Conservation (phyloP, 805 yeast genomes). For the Starmerella vaccinii region DNA sequence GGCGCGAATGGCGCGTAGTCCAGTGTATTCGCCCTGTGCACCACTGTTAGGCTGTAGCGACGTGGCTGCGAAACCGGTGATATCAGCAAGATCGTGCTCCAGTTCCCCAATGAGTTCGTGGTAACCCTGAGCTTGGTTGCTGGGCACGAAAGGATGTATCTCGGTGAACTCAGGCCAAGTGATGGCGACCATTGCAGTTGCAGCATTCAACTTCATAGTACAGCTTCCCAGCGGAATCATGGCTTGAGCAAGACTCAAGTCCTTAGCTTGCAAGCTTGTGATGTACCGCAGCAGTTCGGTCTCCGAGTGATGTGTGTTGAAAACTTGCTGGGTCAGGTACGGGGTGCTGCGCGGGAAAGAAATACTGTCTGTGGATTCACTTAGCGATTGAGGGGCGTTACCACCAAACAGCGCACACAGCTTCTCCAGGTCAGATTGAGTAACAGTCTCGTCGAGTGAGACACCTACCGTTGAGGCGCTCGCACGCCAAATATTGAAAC, state of each 20-base stretch:
- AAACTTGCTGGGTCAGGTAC: conserved; percentile 58
- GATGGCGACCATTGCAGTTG: conserved; percentile 88
- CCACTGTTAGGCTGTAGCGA: conserved; percentile 96
- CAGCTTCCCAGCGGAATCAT: conserved; percentile 98
- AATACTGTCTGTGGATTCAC: conserved; percentile 28
- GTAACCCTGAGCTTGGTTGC: conserved; percentile 82
- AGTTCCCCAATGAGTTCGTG: conserved; percentile 61
- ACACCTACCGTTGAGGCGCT: conserved; percentile 53
- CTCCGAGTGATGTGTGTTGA: conserved; percentile 82
- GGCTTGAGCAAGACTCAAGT: conserved; percentile 84
- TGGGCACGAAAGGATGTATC: conserved; percentile 89
- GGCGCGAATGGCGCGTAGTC: conserved; percentile 72
- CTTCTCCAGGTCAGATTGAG: conserved; percentile 46
- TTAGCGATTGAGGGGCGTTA: conserved; percentile 20
- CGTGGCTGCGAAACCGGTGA: conserved; percentile 86
- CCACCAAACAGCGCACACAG: conserved; percentile 55
- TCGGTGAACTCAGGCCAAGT: conserved; percentile 88
- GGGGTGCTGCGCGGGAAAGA: conserved; percentile 29
- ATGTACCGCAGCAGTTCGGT: conserved; percentile 89
- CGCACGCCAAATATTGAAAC: conserved; percentile 68
- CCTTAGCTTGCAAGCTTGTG: conserved; percentile 74
- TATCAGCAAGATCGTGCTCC: conserved; percentile 74
- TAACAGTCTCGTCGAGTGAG: conserved; percentile 85
- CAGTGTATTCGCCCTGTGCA: conserved; percentile 97
- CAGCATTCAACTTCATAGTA: conserved; percentile 94